Base-by-base conservation (phyloP, 805 yeast species). In the Myxozyma nipponensis region DNA sequence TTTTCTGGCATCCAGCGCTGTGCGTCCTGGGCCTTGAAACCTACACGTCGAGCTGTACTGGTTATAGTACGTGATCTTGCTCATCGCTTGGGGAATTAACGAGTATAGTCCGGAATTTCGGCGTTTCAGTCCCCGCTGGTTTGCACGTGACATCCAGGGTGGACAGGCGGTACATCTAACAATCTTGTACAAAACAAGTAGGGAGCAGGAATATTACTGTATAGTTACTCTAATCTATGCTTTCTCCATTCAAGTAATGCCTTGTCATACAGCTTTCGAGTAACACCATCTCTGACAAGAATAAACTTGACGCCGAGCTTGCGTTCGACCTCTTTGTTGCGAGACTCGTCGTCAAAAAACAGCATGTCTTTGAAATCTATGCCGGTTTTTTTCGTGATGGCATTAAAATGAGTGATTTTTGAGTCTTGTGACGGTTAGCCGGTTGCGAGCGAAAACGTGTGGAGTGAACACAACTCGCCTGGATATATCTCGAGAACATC, bases 341-440 rank as follows among this genome's bases (percentile, higher is more conserved):
- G 73, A 48, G 69, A 61, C 66, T 88, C 96, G 65, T 88, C 96
- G 63, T 88, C 96, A 61, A 79, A 88, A 49, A 85, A 69, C n/a
- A 75, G 66, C 70, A 86, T 74, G 36, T 82, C 82, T 3, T 66
- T 56, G 36, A 63, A 73, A 22, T 71, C 71, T 7, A 79, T 66
- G 13, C 74, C 73, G 18, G 82, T 67, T 10, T 72, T 73, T 45
- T 72, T 67, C 3, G 81, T 70, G 18, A 83, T 74, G 44, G 66
- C 65, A 17, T 63, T 61, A 35, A 86, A 79, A 62, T 84, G 89
- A 24, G 71, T 72, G 21, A 78, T 67, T 54, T 79, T 72, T 23
- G 71, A 76, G 10, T 76, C 78, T 17, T 9, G 13, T 28, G 39
- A 13, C n/a, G 39, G 39, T 13, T 18, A 13, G 19, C 39, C 13